These are phyloP conservation scores for Anacardium occidentale DNA, from an alignment of 345 rosid species.

Conservation along the genomic window DNA sequence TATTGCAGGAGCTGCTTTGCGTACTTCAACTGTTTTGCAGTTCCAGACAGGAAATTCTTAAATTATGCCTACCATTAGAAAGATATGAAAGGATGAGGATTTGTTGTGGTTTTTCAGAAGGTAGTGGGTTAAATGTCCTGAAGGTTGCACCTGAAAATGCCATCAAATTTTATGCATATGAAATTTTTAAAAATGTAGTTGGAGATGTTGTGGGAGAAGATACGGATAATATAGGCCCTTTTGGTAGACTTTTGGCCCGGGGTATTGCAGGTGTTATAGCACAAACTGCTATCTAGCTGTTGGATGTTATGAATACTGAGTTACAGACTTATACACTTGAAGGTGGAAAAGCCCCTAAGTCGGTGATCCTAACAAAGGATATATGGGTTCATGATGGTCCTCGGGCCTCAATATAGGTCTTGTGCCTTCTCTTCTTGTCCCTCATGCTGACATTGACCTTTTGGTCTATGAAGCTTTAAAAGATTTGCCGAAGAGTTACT, in stretches of 20 bases:
- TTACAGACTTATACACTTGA: constrained; percentile 75
- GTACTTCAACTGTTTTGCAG: constrained; percentile 89
- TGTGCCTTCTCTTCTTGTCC: constrained; percentile 82
- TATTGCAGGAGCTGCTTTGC: constrained; percentile 91
- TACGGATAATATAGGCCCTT: constrained; percentile 61
- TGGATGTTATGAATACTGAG: constrained; percentile 95
- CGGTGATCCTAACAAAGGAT: constrained; percentile 64
- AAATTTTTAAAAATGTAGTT: constrained; percentile 63
- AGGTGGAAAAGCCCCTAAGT: constrained; percentile 65
- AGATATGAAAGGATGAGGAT: constrained; percentile 74
- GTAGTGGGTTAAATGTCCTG: constrained; percentile 82
- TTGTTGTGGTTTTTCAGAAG: constrained; percentile 84
- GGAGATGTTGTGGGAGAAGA: constrained; percentile 43
- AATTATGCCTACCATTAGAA: constrained; percentile 61
- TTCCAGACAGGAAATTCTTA: constrained; percentile 63
- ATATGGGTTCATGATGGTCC: constrained; percentile 92
- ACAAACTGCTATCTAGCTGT: constrained; percentile 83
- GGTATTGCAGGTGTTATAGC: constrained; percentile 96
- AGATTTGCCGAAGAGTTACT: constrained; percentile 71
- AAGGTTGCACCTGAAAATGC: constrained; percentile 99
- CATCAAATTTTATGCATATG: constrained; percentile 80
- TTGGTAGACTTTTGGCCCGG: constrained; percentile 85
- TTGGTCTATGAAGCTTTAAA: constrained; percentile 90
- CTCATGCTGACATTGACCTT: constrained; percentile 94
- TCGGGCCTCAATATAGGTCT: constrained; percentile 88